Conservation (phyloP, 129 eudicot genomes). For the Ambrosia artemisiifolia region DNA sequence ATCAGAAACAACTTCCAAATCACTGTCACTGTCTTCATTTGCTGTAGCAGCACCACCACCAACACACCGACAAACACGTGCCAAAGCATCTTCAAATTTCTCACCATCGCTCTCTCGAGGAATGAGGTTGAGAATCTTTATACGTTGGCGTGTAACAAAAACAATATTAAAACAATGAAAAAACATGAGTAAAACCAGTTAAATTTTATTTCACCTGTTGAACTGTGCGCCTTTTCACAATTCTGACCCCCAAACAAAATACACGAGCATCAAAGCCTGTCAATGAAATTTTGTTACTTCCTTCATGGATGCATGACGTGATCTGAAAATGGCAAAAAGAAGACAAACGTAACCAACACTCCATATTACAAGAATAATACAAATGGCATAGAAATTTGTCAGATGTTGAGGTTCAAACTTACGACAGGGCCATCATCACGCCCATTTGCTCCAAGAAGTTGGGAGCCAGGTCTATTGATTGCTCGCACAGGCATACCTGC, state of each 20-base stretch:
- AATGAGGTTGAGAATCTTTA: constrained; percentile 68
- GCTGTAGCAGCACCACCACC: constrained; percentile 89
- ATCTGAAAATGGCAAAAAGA: constrained; percentile 56
- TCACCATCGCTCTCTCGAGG: constrained; percentile 89
- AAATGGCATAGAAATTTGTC: background rate
- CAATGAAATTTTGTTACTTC: constrained; percentile 75
- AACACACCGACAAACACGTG: constrained; percentile 93
- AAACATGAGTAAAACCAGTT: background rate
- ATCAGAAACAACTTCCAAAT: constrained; percentile 89
- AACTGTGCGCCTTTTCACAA: constrained; percentile 71
- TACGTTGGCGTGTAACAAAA: constrained; percentile 9
- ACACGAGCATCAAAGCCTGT: constrained; percentile 87
- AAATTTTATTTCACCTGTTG: constrained; percentile 52
- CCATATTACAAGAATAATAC: background rate
- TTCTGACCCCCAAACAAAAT: constrained; percentile 91
- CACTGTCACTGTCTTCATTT: constrained; percentile 95
- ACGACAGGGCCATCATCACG: constrained; percentile 97
- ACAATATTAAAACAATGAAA: background rate
- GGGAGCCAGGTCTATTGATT: constrained; percentile 92
- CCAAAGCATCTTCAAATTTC: constrained; percentile 79
- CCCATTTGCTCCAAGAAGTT: constrained; percentile 91
- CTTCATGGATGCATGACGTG: constrained; percentile 75
- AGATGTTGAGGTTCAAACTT: constrained; percentile 34
- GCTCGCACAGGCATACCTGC: constrained; percentile 90
- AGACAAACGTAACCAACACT: constrained; percentile 16